Evolutionary conservation across 257 asterid genomes (phyloP).

Genomic region (Gentiana dahurica): DNA sequence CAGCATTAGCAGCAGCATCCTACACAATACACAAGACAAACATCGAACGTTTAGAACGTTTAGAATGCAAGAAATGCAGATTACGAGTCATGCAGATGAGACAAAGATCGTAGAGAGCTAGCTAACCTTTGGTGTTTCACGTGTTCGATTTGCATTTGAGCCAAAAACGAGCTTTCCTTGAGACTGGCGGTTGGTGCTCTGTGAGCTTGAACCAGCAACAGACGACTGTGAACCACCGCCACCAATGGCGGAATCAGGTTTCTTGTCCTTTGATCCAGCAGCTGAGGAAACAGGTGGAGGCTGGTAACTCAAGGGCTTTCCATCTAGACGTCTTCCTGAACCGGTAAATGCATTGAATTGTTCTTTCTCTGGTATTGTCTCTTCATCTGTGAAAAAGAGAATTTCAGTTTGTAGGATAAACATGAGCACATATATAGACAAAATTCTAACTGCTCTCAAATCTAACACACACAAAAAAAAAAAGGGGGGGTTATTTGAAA

Average conservation of each 20-base stretch:
- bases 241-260: conserved; percentile 19
- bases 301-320: conserved; percentile 48
- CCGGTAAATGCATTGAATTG: conserved; percentile 90
- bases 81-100: background rate
- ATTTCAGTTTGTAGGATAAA: no score
- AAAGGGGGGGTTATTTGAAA: no score
- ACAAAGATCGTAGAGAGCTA: background rate
- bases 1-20: conserved; percentile 23
- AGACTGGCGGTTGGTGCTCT: conserved; percentile 52
- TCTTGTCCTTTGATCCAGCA: conserved; percentile 40
- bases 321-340: conserved; percentile 78
- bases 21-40: no score
- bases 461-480: no score
- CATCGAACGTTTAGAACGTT: no score
- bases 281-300: conserved; percentile 49
- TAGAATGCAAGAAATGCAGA: background rate
- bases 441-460: no score
- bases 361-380: conserved; percentile 46
- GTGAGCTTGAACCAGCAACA: conserved; percentile 52
- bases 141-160: conserved; percentile 45
- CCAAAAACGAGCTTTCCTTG: conserved; percentile 97
- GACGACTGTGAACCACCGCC: conserved; percentile 25
- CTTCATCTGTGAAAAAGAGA: conserved; percentile 25
- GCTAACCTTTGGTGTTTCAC: conserved; percentile 48
- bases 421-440: no score